Base-by-base conservation (phyloP, 805 yeast species). In the Candida krabiensis region DNA sequence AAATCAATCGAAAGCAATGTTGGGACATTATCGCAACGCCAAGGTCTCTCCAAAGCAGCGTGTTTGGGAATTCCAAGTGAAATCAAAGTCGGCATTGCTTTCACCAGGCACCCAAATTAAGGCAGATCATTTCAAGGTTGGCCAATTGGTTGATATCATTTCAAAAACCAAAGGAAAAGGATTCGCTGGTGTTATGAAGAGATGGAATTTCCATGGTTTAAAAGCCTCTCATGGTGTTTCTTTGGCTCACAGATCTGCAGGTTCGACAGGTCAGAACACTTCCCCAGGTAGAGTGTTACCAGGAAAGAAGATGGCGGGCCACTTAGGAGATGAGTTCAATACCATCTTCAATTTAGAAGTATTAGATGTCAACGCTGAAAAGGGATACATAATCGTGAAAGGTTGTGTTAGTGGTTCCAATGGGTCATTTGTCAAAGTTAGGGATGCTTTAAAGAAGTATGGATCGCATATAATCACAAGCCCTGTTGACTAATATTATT, bases 221-320 rank as follows among this genome's bases (percentile, higher is more conserved):
- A 77, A 79, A 29, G 97, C 97, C 5, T 74, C 97, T 1, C 99
- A 93, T 64, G 99, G 99, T 84, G 90, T 86, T 18, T 87, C 99
- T 19, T 70, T 77, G 34, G 83, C 91, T 25, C 98, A 93, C 63
- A 84, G 99, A 75, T 81, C 89, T 41, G 96, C 95, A 55, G 99
- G 99, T 76, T 90, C 97, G 22, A 89, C 85, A 54, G 99, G 99
- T 78, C 88, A 83, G 63, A 86, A 86, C 57, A 95, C 93, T 50
- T 84, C 87, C 46, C 99, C 99, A 11, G 97, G 96, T 56, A 85
- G 99, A 70, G 87, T 89, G 37, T 70, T 89, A 46, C 98, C 97
- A 12, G 98, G 97, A 17, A 90, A 87, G 69, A 91, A 89, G 67
- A 91, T 93, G 99, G 95, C 98, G 25, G 99, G 99, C 49, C 86